Percentiles rank a stretch among this genome's conserved stretches.
Evolutionary conservation across 768 basidiomycete species (phyloP).

Genomic region (Saitozyma podzolica): DNA sequence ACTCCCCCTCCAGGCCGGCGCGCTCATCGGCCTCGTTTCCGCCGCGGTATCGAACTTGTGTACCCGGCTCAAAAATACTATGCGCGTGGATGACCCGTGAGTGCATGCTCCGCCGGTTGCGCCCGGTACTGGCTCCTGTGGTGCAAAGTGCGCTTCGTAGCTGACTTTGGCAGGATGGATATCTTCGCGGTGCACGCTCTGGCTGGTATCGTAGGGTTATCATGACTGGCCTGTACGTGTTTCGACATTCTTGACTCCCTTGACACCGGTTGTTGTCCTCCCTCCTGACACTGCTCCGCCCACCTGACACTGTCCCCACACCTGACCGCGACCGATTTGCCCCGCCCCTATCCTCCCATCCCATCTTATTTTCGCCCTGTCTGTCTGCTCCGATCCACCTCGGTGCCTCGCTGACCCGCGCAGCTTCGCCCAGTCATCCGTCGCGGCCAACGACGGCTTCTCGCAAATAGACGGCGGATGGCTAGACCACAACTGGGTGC

Average conservation of each 20-base stretch:
- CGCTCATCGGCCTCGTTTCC: constrained; percentile 80
- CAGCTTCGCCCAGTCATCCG: constrained; percentile 69
- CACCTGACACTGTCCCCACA: too few species aligned
- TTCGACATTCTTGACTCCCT: background rate
- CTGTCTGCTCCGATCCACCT: too few species aligned
- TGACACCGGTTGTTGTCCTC: background rate
- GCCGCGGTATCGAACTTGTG: constrained; percentile 88
- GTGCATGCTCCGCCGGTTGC: constrained; percentile 20
- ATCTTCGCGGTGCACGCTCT: constrained; percentile 70
- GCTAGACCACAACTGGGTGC: constrained; percentile 63
- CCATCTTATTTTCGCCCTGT: too few species aligned
- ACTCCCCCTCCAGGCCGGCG: constrained; percentile 59
- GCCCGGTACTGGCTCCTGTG: background rate
- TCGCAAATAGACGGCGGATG: constrained; percentile 71
- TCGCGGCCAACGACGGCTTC: constrained; percentile 78
- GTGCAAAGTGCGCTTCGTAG: background rate
- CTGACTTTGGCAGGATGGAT: constrained; percentile 56
- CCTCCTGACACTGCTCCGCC: background rate
- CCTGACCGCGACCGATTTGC: constrained; percentile 8
- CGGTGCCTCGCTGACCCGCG: too few species aligned
- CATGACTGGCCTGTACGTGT: constrained; percentile 66
- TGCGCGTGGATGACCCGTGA: constrained; percentile 51
- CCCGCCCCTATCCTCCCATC: too few species aligned
- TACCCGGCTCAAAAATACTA: constrained; percentile 86
- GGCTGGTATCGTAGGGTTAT: constrained; percentile 56